Evolutionary conservation across 352 stramenopile species (phyloP).

Genomic region (Phytophthora ramorum): DNA sequence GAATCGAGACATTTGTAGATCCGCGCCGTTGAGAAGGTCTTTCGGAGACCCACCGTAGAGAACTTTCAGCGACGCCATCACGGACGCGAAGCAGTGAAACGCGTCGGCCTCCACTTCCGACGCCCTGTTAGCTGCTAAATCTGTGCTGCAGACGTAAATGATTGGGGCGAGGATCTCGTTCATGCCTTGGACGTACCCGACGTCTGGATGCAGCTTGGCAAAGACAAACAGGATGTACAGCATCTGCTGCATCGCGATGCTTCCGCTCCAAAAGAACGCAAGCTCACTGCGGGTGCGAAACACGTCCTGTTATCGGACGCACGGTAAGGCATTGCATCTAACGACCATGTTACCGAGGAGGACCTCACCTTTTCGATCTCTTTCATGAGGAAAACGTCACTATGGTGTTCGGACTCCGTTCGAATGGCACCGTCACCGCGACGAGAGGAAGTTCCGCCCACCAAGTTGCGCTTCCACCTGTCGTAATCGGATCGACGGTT

Average conservation of each 20-base stretch:
- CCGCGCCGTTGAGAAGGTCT: slow-evolving; percentile 54
- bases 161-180: slow-evolving; percentile 94
- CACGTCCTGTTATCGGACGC: slow-evolving; percentile 56
- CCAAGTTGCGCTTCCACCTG: slow-evolving; percentile 45
- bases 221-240: slow-evolving; percentile 78
- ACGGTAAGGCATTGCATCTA: background rate
- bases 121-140: slow-evolving; percentile 41
- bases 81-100: slow-evolving; percentile 57
- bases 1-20: slow-evolving; percentile 66
- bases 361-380: slow-evolving; percentile 69
- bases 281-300: slow-evolving; percentile 64
- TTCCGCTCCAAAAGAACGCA: slow-evolving; percentile 52
- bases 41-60: slow-evolving; percentile 51
- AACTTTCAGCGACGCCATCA: slow-evolving; percentile 57
- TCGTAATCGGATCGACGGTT: slow-evolving; percentile 36
- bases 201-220: slow-evolving; percentile 75
- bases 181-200: slow-evolving; percentile 96
- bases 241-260: slow-evolving; percentile 72
- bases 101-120: slow-evolving; percentile 57
- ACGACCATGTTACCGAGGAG: background rate
- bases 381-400: slow-evolving; percentile 55
- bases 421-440: slow-evolving; percentile 18
- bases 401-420: slow-evolving; percentile 21
- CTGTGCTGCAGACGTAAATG: slow-evolving; percentile 76
- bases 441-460: slow-evolving; percentile 27